Conservation (phyloP, 208 protist species). For the Trypanosoma mega region DNA sequence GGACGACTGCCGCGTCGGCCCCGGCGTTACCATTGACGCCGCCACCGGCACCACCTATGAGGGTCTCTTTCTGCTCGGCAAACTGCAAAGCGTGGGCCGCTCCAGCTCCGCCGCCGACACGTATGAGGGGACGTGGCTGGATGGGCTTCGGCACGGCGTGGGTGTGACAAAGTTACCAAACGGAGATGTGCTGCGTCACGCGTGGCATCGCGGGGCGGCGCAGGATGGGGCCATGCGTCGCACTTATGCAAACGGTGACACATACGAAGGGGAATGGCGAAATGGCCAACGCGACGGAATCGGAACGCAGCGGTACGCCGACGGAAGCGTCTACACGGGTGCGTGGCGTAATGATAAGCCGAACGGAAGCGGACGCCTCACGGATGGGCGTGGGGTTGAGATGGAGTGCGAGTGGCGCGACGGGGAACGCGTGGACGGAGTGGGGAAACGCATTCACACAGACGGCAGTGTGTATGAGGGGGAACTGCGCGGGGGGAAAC, state of each 20-base stretch:
- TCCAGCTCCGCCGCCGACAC: constrained; percentile 31
- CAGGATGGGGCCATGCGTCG: constrained; percentile 70
- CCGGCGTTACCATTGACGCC: constrained; percentile 59
- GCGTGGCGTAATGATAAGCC: constrained; percentile 66
- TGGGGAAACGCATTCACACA: constrained; percentile 42
- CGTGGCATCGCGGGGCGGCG: constrained; percentile 72
- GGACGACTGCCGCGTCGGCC: constrained; percentile 55
- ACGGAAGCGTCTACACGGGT: constrained; percentile 85
- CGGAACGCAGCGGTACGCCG: constrained; percentile 60
- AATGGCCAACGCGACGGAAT: constrained; percentile 54
- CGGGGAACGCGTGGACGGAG: constrained; percentile 53
- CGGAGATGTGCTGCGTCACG: constrained; percentile 68
- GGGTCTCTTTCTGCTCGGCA: constrained; percentile 75
- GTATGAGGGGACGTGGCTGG: constrained; percentile 83
- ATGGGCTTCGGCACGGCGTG: constrained; percentile 78
- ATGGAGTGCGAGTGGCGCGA: constrained; percentile 67
- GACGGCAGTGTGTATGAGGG: constrained; percentile 86
- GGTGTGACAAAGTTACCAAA: constrained; percentile 71
- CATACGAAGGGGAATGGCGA: constrained; percentile 83
- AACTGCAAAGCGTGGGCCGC: constrained; percentile 53
- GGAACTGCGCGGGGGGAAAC: constrained; percentile 44
- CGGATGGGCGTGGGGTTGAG: constrained; percentile 51
- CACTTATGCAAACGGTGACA: constrained; percentile 40
- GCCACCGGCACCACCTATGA: constrained; percentile 54
- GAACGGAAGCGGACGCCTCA: constrained; percentile 68